phyloP scores from a whole-genome alignment of 2,329 filamentous ascomycete genomes.

The Neobulgaria alba region DNA sequence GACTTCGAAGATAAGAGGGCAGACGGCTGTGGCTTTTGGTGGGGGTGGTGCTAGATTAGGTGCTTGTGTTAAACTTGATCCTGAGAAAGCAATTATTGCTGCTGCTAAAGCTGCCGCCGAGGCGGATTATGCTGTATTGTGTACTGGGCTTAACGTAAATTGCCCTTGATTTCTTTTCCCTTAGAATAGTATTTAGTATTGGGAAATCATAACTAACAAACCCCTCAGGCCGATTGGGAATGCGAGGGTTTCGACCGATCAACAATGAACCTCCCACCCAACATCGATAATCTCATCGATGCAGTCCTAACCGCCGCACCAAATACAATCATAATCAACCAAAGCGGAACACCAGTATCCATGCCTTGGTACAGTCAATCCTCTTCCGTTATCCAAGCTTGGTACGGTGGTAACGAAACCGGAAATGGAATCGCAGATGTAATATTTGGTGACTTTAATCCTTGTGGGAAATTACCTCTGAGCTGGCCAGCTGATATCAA shows the following conservation, averaged over 20 bases:
- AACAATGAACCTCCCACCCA: constrained; percentile 21
- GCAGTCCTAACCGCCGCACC: constrained; percentile 47
- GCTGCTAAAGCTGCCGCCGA: constrained; percentile 58
- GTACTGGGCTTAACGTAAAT: constrained; percentile 59
- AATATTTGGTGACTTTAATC: constrained; percentile 52
- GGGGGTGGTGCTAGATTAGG: constrained; percentile 56
- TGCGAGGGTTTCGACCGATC: constrained; percentile 27
- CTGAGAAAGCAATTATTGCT: constrained; percentile 50
- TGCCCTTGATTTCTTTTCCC: constrained; percentile 1
- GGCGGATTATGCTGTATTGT: constrained; percentile 68
- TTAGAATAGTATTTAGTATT: constrained; percentile 32
- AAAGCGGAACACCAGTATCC: constrained; percentile 49
- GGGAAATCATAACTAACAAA: constrained; percentile 43
- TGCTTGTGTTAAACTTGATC: constrained; percentile 47
- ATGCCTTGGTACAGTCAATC: constrained; percentile 39
- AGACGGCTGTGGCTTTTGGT: constrained; percentile 41
- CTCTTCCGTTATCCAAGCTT: constrained; percentile 25
- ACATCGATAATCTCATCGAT: constrained; percentile 33
- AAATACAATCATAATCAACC: constrained; percentile 50
- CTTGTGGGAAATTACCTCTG: constrained; percentile 51
- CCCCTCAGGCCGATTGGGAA: constrained; percentile 39
- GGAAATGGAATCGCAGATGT: constrained; percentile 58
- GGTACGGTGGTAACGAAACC: constrained; percentile 58
- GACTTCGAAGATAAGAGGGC: constrained; percentile 45
- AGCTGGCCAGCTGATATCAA: constrained; percentile 48